Evolutionary conservation across 352 stramenopile species (phyloP), one percentile per base, ranked within the genome.

Genomic region (Pythium rishiriense): DNA sequence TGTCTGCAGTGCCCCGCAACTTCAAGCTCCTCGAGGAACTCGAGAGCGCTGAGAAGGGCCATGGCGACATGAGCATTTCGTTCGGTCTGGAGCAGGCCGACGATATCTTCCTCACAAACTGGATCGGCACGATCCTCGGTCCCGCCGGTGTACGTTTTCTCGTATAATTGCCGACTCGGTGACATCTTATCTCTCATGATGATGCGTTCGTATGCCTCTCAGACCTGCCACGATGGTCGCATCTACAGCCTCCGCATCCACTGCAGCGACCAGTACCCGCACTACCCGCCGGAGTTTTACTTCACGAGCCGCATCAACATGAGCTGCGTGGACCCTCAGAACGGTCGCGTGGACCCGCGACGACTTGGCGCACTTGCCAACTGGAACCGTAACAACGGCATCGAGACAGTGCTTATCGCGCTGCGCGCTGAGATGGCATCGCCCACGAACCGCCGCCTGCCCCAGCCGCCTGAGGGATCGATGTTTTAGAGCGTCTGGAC

Each of bases 261-360:
- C 75, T 98, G 92, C 72, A 94, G 90, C 54, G 88, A 97, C 63
- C 79, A 95, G 39, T 99, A 99, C 73, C 97, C 97, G n/a, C 83
- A 97, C 53, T 66, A 88, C 31, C 95, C 97, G 39, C 97, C 97
- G 8, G 78, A 96, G 48, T 91, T 99, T 25, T 85, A 88, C 43
- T 99, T 99, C 78, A 94, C 98, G 58, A 98, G 93, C 60, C 94
- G 94, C 72, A 98, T 99, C 78, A 99, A 99, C 81, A 98, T 99
- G 88, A 92, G 72, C 58, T 99, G 93, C 73, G 96, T 99, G 64
- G 94, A 99, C 72, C 82, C 86, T 28, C 77, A 90, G 56, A 90
- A 68, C 43, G 91, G 91, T 7, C 81, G 87, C 50, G 86, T 98
- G 47, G 78, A 95, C 48, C 75, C 81, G 48, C 78, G 88, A 78